Evolutionary conservation across 805 yeast genomes (phyloP).

Genomic region (Cyberlindnera lachancei): DNA sequence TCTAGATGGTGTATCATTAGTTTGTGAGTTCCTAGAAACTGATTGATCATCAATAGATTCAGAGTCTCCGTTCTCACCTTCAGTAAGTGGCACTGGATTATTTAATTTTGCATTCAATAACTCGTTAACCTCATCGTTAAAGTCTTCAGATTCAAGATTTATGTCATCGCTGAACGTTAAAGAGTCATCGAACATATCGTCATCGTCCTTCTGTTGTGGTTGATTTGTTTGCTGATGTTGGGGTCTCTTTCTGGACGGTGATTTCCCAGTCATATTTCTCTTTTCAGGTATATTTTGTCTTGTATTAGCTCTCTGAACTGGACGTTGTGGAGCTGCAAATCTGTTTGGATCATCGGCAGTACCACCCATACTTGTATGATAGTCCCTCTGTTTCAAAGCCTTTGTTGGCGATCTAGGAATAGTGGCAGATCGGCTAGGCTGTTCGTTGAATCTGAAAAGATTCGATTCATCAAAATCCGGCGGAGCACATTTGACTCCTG

Average conservation of each 20-base stretch:
- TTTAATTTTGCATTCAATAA: slow-evolving; percentile 15
- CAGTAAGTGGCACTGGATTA: slow-evolving; percentile 10
- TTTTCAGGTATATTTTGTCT: slow-evolving; percentile 12
- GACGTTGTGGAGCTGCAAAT: slow-evolving; percentile 1
- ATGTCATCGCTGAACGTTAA: slow-evolving; percentile 44
- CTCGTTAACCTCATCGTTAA: slow-evolving; percentile 23
- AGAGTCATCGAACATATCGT: slow-evolving; percentile 44
- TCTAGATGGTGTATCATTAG: slow-evolving; percentile 11
- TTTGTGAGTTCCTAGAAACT: not conserved
- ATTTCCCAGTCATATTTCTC: slow-evolving; percentile 5
- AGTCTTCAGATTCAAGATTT: slow-evolving; percentile 30
- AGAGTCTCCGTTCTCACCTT: slow-evolving; percentile 6
- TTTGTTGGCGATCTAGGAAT: slow-evolving; percentile 5
- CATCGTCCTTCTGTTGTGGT: slow-evolving; percentile 9
- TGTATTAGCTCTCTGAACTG: not conserved
- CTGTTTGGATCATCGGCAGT: slow-evolving; percentile 1
- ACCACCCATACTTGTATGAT: slow-evolving; percentile 1
- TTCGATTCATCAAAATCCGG: slow-evolving; percentile 38
- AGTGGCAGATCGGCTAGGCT: slow-evolving; percentile 11
- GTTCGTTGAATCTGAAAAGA: slow-evolving; percentile 27
- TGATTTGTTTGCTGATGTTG: no score
- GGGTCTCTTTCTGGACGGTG: not conserved
- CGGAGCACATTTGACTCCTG: slow-evolving; percentile 35
- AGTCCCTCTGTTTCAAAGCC: not conserved
- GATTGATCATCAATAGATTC: slow-evolving; percentile 1